Evolutionary conservation across 2,329 filamentous ascomycete species (phyloP), one percentile per base, ranked within the genome.

Genomic region (Colletotrichum liriopes): DNA sequence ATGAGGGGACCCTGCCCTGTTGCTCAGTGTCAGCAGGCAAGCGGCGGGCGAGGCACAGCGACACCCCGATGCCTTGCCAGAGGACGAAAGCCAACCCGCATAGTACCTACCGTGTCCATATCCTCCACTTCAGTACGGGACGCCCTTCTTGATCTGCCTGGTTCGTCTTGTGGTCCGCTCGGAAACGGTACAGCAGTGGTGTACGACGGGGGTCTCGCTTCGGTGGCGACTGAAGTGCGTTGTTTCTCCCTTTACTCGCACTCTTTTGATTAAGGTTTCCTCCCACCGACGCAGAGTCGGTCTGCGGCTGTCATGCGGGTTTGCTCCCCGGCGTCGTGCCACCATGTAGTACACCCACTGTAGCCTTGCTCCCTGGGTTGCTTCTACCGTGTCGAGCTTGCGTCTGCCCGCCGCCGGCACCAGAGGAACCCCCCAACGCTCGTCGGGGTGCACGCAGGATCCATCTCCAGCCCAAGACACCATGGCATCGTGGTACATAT

Each of bases 361-460:
- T 32, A 49, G 39, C 47, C 14, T 47, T 58, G 55, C 49, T 37
- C 45, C 39, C 23, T 39, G 14, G 39, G 39, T 26, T 41, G 43
- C 37, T 58, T 41, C 26, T 2, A 32, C 58, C 37, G 43, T 43
- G 51, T 43, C 43, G 52, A 58, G 51, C 41, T 37, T 45, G 35
- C 12, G 14, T 20, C 26, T 8, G 16, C 41, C 60, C 37, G n/a
- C 47, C 29, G 29, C 18, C 18, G 26, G 26, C 18, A 4, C 29
- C 16, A 59, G 26, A 47, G 20, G 20, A 49, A 23, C 43, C 29
- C 29, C 20, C 14, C 37, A 20, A 49, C 23, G n/a, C n/a, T 43
- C 5, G 35, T 56, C 58, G 52, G 67, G 67, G 60, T 60, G 67
- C 62, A 70, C 62, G 67, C 67, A 60, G 67, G 55, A 66, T 71